Evolutionary conservation across 2,329 filamentous ascomycete species (phyloP).

Genomic region (Penicillium sp.): DNA sequence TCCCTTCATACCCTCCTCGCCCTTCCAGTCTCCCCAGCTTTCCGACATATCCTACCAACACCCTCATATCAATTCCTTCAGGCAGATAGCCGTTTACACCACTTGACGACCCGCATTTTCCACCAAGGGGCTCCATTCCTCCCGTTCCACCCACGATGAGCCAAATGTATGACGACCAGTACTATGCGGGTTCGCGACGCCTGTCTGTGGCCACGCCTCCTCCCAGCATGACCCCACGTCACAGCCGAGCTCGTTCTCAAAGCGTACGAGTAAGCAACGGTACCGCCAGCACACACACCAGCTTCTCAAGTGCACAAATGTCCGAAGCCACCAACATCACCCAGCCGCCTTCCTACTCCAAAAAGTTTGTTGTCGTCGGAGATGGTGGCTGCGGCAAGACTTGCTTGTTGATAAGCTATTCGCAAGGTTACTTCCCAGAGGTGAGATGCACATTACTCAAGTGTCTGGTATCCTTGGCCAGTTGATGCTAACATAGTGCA

Average conservation of each 20-base stretch:
- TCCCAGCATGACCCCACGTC: conserved; percentile 44
- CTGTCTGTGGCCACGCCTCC: conserved; percentile 53
- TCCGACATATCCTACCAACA: not conserved
- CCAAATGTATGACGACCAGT: conserved; percentile 45
- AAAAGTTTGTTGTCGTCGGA: conserved; percentile 98
- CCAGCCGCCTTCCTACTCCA: conserved; percentile 89
- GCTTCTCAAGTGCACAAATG: conserved; percentile 69
- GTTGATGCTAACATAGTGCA: conserved; percentile 1
- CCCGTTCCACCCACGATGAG: conserved; percentile 31
- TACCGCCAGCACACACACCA: conserved; percentile 83
- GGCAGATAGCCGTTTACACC: conserved; percentile 10
- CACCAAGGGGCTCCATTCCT: conserved; percentile 23
- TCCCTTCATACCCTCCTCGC: not conserved
- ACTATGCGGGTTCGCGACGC: conserved; percentile 59
- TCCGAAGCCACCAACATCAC: conserved; percentile 83
- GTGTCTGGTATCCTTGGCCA: no score
- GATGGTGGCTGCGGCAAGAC: conserved; percentile 99
- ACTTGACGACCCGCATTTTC: conserved; percentile 13
- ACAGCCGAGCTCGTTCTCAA: conserved; percentile 54
- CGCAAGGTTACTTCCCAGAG: conserved; percentile 98
- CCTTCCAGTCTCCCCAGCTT: not conserved
- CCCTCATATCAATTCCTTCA: not conserved
- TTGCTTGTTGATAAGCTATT: conserved; percentile 97
- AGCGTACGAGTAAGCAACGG: conserved; percentile 78
- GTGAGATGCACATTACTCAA: conserved; percentile 52